A percentile compares a stretch with the other conserved stretches of the same genome.
Conservation (phyloP, 305 asterid genomes). For the Plantago rigida region DNA sequence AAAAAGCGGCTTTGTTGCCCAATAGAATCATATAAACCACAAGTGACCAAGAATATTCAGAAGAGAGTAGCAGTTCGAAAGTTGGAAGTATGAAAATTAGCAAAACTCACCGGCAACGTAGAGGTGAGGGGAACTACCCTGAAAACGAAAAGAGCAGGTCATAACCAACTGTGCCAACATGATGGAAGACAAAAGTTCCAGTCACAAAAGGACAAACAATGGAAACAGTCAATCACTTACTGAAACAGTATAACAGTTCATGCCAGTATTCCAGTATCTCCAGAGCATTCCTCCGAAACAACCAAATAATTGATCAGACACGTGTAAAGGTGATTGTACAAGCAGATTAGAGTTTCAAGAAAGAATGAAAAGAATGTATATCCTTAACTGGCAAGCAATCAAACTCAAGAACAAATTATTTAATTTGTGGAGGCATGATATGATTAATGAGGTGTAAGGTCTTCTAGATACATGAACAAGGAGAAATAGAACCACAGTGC, state of each 20-base stretch:
- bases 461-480: not conserved
- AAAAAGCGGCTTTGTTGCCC: not conserved
- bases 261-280: conserved; percentile 57
- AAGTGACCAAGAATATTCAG: not conserved
- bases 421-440: not conserved
- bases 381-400: not conserved
- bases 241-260: conserved; percentile 28
- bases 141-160: conserved; percentile 34
- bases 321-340: conserved; percentile 33
- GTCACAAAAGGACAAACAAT: conserved; percentile 9
- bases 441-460: no score
- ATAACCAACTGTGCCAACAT: conserved; percentile 18
- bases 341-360: conserved; percentile 21
- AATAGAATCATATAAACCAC: not conserved
- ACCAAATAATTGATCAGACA: conserved; percentile 71
- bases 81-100: conserved; percentile 3
- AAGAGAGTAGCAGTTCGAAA: conserved; percentile 1
- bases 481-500: no score
- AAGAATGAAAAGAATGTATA: conserved; percentile 18
- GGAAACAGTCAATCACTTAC: conserved; percentile 44
- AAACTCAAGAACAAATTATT: conserved; percentile 4
- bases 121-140: conserved; percentile 36
- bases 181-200: not conserved
- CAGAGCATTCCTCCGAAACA: conserved; percentile 68
- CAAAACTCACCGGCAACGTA: conserved; percentile 41